Evolutionary conservation across 495 filamentous ascomycete genomes (phyloP).

Genomic region (Hypoxylon lienhwacheense): DNA sequence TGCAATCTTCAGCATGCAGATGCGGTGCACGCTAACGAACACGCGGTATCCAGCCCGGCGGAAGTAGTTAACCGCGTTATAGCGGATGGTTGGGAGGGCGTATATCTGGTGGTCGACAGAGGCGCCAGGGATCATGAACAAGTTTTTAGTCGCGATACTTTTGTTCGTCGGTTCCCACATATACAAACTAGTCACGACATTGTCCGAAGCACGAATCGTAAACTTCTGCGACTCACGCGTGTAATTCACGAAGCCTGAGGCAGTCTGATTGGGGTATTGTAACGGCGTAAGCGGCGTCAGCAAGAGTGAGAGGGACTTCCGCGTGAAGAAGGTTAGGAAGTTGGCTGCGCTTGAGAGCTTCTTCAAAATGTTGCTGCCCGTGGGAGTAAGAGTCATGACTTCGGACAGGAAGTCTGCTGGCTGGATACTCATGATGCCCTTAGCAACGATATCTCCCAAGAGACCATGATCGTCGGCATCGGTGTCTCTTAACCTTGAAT

Average conservation of each 20-base stretch:
- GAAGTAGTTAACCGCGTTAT: constrained; percentile 68
- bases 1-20: constrained; percentile 57
- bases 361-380: constrained; percentile 48
- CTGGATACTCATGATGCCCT: constrained; percentile 62
- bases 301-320: constrained; percentile 57
- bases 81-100: constrained; percentile 64
- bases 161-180: constrained; percentile 56
- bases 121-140: constrained; percentile 65
- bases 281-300: constrained; percentile 58
- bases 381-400: constrained; percentile 56
- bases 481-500: constrained; percentile 33
- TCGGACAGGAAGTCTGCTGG: constrained; percentile 59
- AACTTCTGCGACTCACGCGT: constrained; percentile 45
- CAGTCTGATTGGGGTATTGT: constrained; percentile 55
- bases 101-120: constrained; percentile 66
- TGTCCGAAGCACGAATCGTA: constrained; percentile 52
- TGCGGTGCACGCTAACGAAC: constrained; percentile 62
- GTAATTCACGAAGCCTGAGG: constrained; percentile 53
- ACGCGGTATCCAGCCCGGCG: constrained; percentile 60
- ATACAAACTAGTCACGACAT: constrained; percentile 56
- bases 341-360: constrained; percentile 48
- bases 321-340: constrained; percentile 61
- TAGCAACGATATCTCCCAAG: constrained; percentile 51
- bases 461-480: constrained; percentile 45
- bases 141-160: constrained; percentile 43